Evolutionary conservation across 768 basidiomycete genomes (phyloP), one percentile per base, ranked within the genome.

Genomic region (Leucosporidium creatinivorum): DNA sequence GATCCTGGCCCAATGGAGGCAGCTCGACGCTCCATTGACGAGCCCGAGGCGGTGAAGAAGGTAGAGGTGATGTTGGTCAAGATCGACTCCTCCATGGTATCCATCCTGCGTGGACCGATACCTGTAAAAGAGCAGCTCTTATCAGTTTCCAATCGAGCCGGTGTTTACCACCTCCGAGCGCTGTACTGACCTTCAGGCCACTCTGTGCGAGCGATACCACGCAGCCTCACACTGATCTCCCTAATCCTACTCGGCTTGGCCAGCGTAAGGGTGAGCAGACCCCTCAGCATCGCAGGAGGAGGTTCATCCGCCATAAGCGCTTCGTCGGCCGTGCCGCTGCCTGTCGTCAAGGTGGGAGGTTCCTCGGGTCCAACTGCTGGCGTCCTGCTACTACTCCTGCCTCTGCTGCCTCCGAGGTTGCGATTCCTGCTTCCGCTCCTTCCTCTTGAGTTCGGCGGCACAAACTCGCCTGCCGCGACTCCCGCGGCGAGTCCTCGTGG

Each of bases 161-260:
- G 30, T 23, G 25, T 15, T 36, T 39, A 25, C 30, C 58, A n/a
- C 36, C 21, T 10, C 23, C 10, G 31, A 30, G 7, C 18, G 19
- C 28, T 25, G 39, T 44, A 76, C 82, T 61, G 68, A 92, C 93
- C 90, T 83, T 96, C 92, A 3, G 88, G 86, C 87, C 91, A 96
- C 48, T 85, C 83, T 6, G 86, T 88, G 28, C 82, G 79, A 4
- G 86, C 82, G 66, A 81, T 87, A 4, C 89, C 93, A 55, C 85
- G 81, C 26, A 99, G 79, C 76, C 87, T 85, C 49, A 96, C 81
- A 63, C 87, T 87, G 65, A 99, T 93, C 74, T 86, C 88, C 39
- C 88, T 86, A 72, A 99, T 86, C 77, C 86, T 86, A 62, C 86
- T 92, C 0, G 92, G 86, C 76, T 94, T 94, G 36, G 81, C 80